Percentiles rank a stretch among this genome's conserved stretches.
Evolutionary conservation across 1,284 basidiomycete genomes (phyloP).

Genomic region (Leccinum huronense): DNA sequence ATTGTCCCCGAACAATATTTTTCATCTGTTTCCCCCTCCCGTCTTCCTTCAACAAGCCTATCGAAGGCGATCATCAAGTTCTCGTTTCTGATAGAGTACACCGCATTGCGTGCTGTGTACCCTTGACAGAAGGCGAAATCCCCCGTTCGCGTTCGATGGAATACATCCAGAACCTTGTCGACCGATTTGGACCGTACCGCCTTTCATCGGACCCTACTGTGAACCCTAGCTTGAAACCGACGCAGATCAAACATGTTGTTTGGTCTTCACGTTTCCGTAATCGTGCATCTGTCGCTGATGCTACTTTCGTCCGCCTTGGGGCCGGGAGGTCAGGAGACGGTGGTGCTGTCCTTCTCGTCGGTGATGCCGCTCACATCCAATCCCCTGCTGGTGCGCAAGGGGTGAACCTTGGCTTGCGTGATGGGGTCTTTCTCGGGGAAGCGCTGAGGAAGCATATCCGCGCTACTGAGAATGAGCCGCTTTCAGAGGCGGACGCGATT

Average conservation of each 20-base stretch:
- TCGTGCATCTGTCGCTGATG: conserved; percentile 37
- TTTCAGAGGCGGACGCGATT: not conserved
- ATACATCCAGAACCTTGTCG: conserved; percentile 40
- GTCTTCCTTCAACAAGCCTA: conserved; percentile 30
- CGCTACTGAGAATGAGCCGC: not conserved
- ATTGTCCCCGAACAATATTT: conserved; percentile 22
- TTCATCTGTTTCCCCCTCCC: conserved; percentile 19
- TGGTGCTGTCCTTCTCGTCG: conserved; percentile 31
- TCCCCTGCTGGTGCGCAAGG: conserved; percentile 47
- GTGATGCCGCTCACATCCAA: conserved; percentile 47
- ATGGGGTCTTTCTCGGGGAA: conserved; percentile 37
- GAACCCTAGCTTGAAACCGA: not conserved
- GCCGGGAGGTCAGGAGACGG: not conserved
- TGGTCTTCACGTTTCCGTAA: conserved; percentile 42
- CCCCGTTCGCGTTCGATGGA: conserved; percentile 9
- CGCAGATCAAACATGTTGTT: conserved; percentile 14
- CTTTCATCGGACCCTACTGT: conserved; percentile 3
- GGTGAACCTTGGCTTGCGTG: conserved; percentile 47
- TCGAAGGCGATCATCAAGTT: conserved; percentile 7
- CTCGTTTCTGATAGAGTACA: conserved; percentile 21
- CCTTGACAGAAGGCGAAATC: too few relatives aligned
- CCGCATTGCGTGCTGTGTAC: conserved; percentile 37
- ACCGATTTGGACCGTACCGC: conserved; percentile 20
- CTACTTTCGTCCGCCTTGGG: not conserved
- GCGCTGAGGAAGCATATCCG: conserved; percentile 22